Evolutionary conservation across 331 rosid species (phyloP).

Genomic region (Pyracantha coccinea): DNA sequence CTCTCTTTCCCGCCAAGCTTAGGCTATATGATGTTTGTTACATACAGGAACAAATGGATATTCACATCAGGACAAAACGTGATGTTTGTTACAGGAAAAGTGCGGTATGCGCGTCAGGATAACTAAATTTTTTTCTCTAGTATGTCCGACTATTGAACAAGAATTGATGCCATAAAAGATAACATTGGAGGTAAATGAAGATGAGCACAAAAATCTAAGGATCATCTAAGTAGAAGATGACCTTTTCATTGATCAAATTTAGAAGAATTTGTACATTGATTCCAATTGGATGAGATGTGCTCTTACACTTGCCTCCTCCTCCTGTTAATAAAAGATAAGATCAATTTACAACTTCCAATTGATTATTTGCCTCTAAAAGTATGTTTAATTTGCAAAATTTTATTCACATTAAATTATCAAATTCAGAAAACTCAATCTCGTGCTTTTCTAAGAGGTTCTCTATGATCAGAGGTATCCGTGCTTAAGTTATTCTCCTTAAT

Average conservation of each 20-base stretch:
- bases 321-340: slow-evolving; percentile 19
- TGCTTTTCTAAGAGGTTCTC: too few species aligned
- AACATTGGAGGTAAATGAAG: not conserved
- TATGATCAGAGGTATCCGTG: too few species aligned
- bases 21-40: not conserved
- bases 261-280: not conserved
- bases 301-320: slow-evolving; percentile 33
- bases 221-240: not conserved
- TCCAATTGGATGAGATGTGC: slow-evolving; percentile 43
- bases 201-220: not conserved
- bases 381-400: not conserved
- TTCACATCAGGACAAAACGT: not conserved
- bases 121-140: not conserved
- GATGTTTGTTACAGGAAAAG: not conserved
- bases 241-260: not conserved
- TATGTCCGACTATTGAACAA: not conserved
- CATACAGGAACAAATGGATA: not conserved
- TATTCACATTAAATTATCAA: too few species aligned
- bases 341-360: not conserved
- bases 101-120: too few species aligned
- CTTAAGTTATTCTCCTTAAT: too few species aligned
- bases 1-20: not conserved
- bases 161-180: not conserved
- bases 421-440: too few species aligned
- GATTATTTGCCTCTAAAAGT: not conserved